Evolutionary conservation across 805 yeast genomes (phyloP).

Genomic region (Nakazawaea anatomiae): DNA sequence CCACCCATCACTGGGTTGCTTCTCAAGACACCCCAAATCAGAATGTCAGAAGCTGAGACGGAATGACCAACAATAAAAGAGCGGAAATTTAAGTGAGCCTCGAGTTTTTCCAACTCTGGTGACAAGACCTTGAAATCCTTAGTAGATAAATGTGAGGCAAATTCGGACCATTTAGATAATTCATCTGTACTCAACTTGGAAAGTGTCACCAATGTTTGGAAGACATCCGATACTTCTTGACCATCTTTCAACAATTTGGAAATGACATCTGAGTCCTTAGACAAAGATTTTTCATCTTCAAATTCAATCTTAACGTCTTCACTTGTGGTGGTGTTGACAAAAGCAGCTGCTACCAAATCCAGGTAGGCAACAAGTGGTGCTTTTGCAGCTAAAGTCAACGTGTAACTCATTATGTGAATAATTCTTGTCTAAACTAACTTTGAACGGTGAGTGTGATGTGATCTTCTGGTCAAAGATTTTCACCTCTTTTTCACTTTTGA

Average conservation of each 20-base stretch:
- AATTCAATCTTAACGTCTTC: conserved; percentile 54
- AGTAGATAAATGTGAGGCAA: conserved; percentile 66
- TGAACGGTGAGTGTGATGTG: no score
- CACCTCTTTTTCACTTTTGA: neutral
- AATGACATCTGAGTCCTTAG: conserved; percentile 32
- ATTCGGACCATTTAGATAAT: conserved; percentile 57
- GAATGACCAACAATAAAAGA: conserved; percentile 67
- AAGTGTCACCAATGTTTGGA: conserved; percentile 36
- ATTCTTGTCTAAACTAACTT: neutral
- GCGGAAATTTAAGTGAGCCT: conserved; percentile 78
- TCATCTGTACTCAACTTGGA: conserved; percentile 24
- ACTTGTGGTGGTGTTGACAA: conserved; percentile 50
- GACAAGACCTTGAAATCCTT: conserved; percentile 88
- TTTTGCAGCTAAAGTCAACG: conserved; percentile 73
- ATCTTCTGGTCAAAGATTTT: neutral
- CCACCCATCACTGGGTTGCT: conserved; percentile 93
- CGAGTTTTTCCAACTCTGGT: conserved; percentile 71
- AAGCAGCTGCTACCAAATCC: conserved; percentile 69
- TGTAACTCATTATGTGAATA: conserved; percentile 28
- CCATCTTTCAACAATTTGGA: conserved; percentile 40
- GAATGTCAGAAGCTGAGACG: conserved; percentile 74
- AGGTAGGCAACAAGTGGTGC: conserved; percentile 81
- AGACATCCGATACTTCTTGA: conserved; percentile 36
- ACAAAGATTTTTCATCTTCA: conserved; percentile 66
- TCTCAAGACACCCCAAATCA: conserved; percentile 90